Evolutionary conservation across 2,329 filamentous ascomycete species (phyloP).

Genomic region (Xylaria polymorpha): DNA sequence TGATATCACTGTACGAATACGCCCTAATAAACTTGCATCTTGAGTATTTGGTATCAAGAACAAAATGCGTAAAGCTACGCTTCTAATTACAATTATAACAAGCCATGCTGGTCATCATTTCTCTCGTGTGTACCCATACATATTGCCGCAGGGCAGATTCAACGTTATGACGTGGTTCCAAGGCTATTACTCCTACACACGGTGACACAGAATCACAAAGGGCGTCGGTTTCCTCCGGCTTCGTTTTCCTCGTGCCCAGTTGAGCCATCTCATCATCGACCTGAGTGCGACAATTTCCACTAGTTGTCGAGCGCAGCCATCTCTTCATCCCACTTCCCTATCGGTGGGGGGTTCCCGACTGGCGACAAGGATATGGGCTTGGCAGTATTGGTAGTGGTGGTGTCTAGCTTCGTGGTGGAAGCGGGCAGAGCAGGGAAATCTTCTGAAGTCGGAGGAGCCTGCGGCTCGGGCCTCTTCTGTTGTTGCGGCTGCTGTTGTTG

Average conservation of each 20-base stretch:
- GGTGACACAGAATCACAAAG: background rate
- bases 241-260: background rate
- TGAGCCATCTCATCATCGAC: conserved; percentile 1
- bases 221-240: background rate
- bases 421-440: conserved; percentile 57
- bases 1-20: conserved; percentile 41
- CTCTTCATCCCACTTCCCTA: conserved; percentile 68
- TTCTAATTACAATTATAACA: conserved; percentile 36
- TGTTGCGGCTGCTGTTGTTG: conserved; percentile 36
- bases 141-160: background rate
- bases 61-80: conserved; percentile 16
- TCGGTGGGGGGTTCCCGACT: conserved; percentile 50
- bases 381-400: conserved; percentile 39
- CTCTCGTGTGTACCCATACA: conserved; percentile 7
- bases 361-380: conserved; percentile 48
- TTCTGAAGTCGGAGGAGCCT: conserved; percentile 51
- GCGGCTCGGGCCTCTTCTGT: conserved; percentile 38
- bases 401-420: conserved; percentile 46
- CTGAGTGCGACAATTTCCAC: background rate
- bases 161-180: background rate
- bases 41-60: conserved; percentile 9
- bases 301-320: conserved; percentile 61
- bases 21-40: conserved; percentile 30
- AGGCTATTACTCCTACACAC: background rate
- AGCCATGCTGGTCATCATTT: conserved; percentile 17